phyloP scores from a whole-genome alignment of 257 asterid genomes.

The Sherardia arvensis region DNA sequence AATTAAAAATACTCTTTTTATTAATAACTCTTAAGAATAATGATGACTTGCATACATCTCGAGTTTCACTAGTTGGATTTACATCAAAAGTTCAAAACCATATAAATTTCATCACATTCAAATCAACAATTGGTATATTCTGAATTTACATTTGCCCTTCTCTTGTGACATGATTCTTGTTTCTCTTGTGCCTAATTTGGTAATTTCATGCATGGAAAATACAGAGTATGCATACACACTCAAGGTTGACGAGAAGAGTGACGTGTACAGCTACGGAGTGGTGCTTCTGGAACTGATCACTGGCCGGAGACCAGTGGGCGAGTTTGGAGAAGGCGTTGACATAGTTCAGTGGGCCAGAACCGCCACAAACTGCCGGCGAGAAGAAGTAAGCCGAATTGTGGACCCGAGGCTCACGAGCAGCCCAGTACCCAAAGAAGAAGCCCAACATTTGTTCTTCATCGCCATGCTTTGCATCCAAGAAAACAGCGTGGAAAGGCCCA shows the following conservation, averaged over 20 bases:
- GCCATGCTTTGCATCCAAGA: slow-evolving; percentile 85
- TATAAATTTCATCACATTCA: no score
- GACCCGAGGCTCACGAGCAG: slow-evolving; percentile 55
- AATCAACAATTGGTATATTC: no score
- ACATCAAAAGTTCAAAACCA: no score
- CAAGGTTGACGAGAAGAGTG: slow-evolving; percentile 41
- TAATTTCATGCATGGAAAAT: neutral
- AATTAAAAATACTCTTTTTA: no score
- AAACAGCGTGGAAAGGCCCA: slow-evolving; percentile 74
- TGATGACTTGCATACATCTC: no score
- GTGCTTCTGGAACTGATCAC: slow-evolving; percentile 35
- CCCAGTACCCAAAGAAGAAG: slow-evolving; percentile 48
- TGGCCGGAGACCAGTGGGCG: slow-evolving; percentile 38
- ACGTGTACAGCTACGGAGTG: slow-evolving; percentile 39
- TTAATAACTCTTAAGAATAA: no score
- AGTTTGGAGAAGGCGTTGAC: slow-evolving; percentile 41
- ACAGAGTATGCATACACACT: slow-evolving; percentile 43
- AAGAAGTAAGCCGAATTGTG: slow-evolving; percentile 38
- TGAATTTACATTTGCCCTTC: no score
- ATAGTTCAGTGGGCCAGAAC: slow-evolving; percentile 53
- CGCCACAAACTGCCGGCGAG: slow-evolving; percentile 52
- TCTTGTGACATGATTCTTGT: neutral
- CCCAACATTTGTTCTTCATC: slow-evolving; percentile 69
- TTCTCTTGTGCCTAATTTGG: neutral
- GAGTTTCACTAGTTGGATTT: no score